These are phyloP conservation scores for Wickerhamomyces chaumierensis DNA, from an alignment of 805 yeast genomes.

Conservation along the genomic window DNA sequence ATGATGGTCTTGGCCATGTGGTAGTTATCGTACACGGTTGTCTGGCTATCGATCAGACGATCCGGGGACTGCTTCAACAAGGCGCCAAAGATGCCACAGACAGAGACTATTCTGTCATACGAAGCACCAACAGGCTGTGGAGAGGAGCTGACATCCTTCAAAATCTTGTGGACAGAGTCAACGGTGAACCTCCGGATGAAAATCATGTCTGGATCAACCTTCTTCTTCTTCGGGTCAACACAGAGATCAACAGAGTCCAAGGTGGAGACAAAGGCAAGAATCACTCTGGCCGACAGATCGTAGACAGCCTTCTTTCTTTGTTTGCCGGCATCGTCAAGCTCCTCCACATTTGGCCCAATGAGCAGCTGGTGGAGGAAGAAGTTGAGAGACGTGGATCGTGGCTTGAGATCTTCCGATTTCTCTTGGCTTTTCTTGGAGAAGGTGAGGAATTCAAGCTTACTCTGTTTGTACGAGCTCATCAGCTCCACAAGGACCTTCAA, in stretches of 20 bases:
- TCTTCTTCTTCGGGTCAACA: conserved; percentile 34
- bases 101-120: conserved; percentile 43
- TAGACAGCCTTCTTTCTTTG: conserved; percentile 50
- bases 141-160: conserved; percentile 38
- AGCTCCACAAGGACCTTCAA: conserved; percentile 61
- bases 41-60: conserved; percentile 14
- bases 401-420: conserved; percentile 35
- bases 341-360: conserved; percentile 32
- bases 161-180: conserved; percentile 52
- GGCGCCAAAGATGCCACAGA: conserved; percentile 8
- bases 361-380: conserved; percentile 67
- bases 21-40: conserved; percentile 48
- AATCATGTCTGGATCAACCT: conserved; percentile 56
- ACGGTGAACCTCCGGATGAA: conserved; percentile 65
- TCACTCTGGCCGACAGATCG: conserved; percentile 46
- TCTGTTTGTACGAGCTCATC: conserved; percentile 64
- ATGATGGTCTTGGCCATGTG: conserved; percentile 51
- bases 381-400: conserved; percentile 68
- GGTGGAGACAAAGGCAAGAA: conserved; percentile 54
- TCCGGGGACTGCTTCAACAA: conserved; percentile 17
- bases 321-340: conserved; percentile 25
- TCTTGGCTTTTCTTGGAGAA: conserved; percentile 45
- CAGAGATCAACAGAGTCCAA: conserved; percentile 22
- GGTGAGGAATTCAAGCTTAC: conserved; percentile 73
- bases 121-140: conserved; percentile 27